Conservation (phyloP, 768 basidiomycete genomes). For the Daedaleopsis nitida region DNA sequence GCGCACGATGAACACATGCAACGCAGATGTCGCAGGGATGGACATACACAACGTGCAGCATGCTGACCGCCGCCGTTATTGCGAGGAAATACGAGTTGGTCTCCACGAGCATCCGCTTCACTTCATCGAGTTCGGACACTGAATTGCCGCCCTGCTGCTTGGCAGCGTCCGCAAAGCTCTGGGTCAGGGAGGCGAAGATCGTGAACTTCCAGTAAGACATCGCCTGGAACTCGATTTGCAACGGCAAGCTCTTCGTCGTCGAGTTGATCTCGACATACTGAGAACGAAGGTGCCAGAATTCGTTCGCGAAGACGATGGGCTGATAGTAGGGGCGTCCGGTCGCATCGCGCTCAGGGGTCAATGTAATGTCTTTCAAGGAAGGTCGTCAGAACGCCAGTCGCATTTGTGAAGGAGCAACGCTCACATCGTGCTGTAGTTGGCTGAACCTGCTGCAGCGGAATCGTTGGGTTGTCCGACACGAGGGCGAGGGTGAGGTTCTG, state of each 20-base stretch:
- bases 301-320: slow-evolving; percentile 90
- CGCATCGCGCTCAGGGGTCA: slow-evolving; percentile 65
- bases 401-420: slow-evolving; percentile 30
- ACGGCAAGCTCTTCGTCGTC: slow-evolving; percentile 76
- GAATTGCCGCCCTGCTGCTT: slow-evolving; percentile 66
- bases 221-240: slow-evolving; percentile 83
- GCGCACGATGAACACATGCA: too few species aligned
- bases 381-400: not conserved
- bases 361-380: slow-evolving; percentile 54
- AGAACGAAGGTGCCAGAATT: slow-evolving; percentile 89
- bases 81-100: slow-evolving; percentile 88
- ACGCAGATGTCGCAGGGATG: not conserved
- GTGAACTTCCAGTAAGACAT: slow-evolving; percentile 89
- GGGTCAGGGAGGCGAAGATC: slow-evolving; percentile 80
- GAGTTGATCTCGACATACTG: slow-evolving; percentile 84
- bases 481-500: slow-evolving; percentile 89
- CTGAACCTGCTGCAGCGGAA: slow-evolving; percentile 60
- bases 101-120: slow-evolving; percentile 92
- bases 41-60: slow-evolving; percentile 79
- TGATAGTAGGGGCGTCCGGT: slow-evolving; percentile 76
- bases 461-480: slow-evolving; percentile 63
- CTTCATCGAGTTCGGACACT: slow-evolving; percentile 83
- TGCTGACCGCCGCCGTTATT: slow-evolving; percentile 80
- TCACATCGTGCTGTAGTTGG: slow-evolving; percentile 63
- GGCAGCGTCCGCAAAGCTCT: slow-evolving; percentile 85